A percentile compares a stretch with the other conserved stretches of the same genome.
Conservation (phyloP, 495 filamentous ascomycete genomes). For the Ramalina peruviana region DNA sequence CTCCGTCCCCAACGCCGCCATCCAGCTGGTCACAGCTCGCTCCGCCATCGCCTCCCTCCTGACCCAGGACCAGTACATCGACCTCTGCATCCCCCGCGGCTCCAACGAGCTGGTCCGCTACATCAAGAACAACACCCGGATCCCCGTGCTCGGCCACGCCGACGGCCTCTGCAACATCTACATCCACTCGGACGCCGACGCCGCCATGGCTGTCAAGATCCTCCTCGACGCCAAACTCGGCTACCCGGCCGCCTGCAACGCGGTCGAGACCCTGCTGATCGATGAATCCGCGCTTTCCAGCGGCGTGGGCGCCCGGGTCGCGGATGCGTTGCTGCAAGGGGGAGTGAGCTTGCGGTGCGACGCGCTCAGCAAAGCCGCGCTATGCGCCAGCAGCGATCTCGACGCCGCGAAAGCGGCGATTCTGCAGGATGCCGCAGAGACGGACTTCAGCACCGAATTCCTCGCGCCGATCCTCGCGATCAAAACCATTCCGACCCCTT, state of each 20-base stretch:
- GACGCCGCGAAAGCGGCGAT: conserved; percentile 22
- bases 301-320: conserved; percentile 57
- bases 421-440: conserved; percentile 49
- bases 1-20: conserved; percentile 67
- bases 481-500: conserved; percentile 50
- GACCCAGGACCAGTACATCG: conserved; percentile 69
- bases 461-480: conserved; percentile 73
- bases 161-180: conserved; percentile 90
- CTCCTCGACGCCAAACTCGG: conserved; percentile 83
- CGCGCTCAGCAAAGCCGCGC: conserved; percentile 41
- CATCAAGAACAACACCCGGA: conserved; percentile 80
- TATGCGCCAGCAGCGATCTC: conserved; percentile 27
- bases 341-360: conserved; percentile 85
- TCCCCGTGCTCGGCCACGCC: conserved; percentile 92
- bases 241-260: conserved; percentile 96
- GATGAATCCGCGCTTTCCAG: conserved; percentile 55
- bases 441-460: conserved; percentile 83
- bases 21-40: conserved; percentile 85
- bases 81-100: conserved; percentile 88
- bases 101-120: conserved; percentile 85
- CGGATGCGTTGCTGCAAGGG: conserved; percentile 52
- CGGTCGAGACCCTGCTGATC: conserved; percentile 76
- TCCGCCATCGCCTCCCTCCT: conserved; percentile 79
- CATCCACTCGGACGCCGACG: conserved; percentile 66
- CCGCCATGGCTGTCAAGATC: conserved; percentile 56